phyloP scores from a whole-genome alignment of 2,329 filamentous ascomycete genomes.

The Stagonosporopsis tanaceti region DNA sequence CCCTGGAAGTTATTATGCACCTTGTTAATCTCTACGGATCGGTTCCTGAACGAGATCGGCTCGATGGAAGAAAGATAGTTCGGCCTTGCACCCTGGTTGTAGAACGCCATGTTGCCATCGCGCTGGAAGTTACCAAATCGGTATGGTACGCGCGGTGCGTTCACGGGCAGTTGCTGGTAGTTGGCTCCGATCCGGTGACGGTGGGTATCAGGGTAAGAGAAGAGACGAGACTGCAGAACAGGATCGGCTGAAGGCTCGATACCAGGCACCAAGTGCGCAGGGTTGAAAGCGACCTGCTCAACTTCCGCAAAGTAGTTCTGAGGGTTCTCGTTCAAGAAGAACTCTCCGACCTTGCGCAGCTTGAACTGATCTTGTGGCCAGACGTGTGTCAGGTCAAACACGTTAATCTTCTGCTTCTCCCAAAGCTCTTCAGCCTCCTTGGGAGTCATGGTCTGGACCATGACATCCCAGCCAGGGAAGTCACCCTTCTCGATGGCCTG shows the following conservation, averaged over 20 bases:
- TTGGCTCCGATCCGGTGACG: constrained; percentile 65
- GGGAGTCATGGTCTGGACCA: constrained; percentile 61
- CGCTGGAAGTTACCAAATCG: constrained; percentile 71
- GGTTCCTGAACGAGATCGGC: constrained; percentile 58
- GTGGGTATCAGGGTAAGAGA: constrained; percentile 74
- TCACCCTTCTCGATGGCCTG: constrained; percentile 62
- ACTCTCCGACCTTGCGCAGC: constrained; percentile 62
- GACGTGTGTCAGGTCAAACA: constrained; percentile 63
- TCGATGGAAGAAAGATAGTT: constrained; percentile 64
- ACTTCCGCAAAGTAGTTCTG: constrained; percentile 72
- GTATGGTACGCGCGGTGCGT: constrained; percentile 64
- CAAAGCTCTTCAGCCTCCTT: constrained; percentile 61
- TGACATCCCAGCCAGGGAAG: constrained; percentile 61
- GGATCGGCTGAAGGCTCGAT: constrained; percentile 75
- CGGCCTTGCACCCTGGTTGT: constrained; percentile 69
- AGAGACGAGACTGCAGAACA: constrained; percentile 72
- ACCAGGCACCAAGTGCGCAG: constrained; percentile 71
- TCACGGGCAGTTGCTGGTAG: constrained; percentile 66
- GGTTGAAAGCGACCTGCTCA: constrained; percentile 74
- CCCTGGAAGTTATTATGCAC: constrained; percentile 60
- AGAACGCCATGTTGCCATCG: constrained; percentile 74
- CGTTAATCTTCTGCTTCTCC: constrained; percentile 63
- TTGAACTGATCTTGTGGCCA: constrained; percentile 63
- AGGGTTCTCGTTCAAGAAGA: constrained; percentile 63
- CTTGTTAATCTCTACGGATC: constrained; percentile 58